These are phyloP conservation scores for Tetrapyrgos nigripes DNA, from an alignment of 1,284 basidiomycete genomes.

Conservation along the genomic window DNA sequence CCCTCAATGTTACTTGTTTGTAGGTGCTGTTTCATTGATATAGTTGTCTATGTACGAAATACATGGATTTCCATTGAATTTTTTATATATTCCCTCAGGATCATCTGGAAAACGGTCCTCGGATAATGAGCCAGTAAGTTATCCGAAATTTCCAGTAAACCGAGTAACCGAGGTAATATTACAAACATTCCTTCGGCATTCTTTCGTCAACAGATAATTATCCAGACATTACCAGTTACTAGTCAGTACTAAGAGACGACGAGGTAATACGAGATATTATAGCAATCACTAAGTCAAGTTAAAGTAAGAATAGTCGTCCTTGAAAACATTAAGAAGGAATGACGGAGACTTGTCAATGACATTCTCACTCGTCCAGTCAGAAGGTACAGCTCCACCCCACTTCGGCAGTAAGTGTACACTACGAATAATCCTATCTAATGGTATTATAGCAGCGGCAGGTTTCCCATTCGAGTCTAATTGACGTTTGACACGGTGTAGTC, in stretches of 20 bases:
- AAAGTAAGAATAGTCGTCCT: slow-evolving; percentile 6
- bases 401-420: slow-evolving; percentile 28
- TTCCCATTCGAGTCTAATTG: background rate
- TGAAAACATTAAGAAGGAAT: slow-evolving; percentile 24
- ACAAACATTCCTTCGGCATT: too few relatives aligned
- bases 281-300: background rate
- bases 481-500: slow-evolving; percentile 13
- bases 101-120: background rate
- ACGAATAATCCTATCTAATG: slow-evolving; percentile 16
- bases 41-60: too few relatives aligned
- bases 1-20: too few relatives aligned
- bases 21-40: too few relatives aligned
- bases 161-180: too few relatives aligned
- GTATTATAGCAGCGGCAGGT: slow-evolving; percentile 22
- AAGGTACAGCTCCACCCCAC: slow-evolving; percentile 17
- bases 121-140: too few relatives aligned
- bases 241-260: too few relatives aligned
- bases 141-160: too few relatives aligned
- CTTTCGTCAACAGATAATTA: too few relatives aligned
- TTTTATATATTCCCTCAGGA: too few relatives aligned
- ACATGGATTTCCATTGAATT: too few relatives aligned
- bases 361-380: slow-evolving; percentile 29
- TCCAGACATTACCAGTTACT: too few relatives aligned
- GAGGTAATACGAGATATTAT: background rate
- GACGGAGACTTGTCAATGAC: slow-evolving; percentile 25